A percentile compares a stretch with the other conserved stretches of the same genome.
Conservation (phyloP, 345 rosid genomes). For the Salix exigua region DNA sequence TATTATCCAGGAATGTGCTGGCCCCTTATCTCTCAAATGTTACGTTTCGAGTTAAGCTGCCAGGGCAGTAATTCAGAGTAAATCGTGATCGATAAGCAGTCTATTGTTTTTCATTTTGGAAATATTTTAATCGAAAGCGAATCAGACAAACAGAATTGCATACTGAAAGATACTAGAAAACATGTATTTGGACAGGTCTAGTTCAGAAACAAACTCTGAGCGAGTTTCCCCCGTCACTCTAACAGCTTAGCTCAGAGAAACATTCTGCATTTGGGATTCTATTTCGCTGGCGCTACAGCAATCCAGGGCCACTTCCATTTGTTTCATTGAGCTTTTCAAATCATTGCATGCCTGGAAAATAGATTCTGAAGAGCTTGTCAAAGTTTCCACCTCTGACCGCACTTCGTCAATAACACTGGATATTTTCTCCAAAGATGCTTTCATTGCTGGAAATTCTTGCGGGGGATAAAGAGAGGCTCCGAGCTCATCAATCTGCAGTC, state of each 20-base stretch:
- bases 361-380: conserved; percentile 42
- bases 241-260: conserved; percentile 38
- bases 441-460: conserved; percentile 57
- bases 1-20: no score
- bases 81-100: no score
- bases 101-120: no score
- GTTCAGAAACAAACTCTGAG: background rate
- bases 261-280: conserved; percentile 44
- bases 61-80: no score
- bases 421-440: conserved; percentile 38
- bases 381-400: conserved; percentile 41
- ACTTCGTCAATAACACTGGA: conserved; percentile 26
- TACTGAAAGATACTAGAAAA: no score
- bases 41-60: no score
- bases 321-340: conserved; percentile 42
- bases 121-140: no score
- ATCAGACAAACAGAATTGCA: no score
- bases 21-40: no score
- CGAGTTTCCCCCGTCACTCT: background rate
- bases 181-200: no score
- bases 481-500: conserved; percentile 67
- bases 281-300: conserved; percentile 31
- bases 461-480: conserved; percentile 91
- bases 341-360: conserved; percentile 47
- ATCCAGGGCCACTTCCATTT: conserved; percentile 41